Evolutionary conservation across 1,284 basidiomycete species (phyloP).

Genomic region (Coniferiporia weirii): DNA sequence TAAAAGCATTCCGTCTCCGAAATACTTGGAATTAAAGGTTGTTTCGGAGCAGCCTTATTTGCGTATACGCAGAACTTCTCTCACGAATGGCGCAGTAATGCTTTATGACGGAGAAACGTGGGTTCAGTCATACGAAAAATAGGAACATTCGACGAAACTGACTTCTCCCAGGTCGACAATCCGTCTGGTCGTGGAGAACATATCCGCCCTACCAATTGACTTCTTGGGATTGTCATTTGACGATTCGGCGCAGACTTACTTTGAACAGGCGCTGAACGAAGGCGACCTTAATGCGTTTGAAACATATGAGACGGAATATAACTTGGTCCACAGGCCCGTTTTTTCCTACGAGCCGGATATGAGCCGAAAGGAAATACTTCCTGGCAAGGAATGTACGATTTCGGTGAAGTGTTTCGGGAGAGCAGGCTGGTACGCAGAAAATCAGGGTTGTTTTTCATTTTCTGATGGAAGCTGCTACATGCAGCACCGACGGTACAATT

Average conservation of each 20-base stretch:
- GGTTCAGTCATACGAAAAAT: conserved; percentile 25
- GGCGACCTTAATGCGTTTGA: conserved; percentile 79
- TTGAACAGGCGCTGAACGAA: conserved; percentile 72
- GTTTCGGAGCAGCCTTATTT: conserved; percentile 84
- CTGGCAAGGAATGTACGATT: conserved; percentile 67
- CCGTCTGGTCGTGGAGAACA: conserved; percentile 84
- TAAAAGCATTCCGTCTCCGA: conserved; percentile 23
- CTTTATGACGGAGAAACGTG: conserved; percentile 90
- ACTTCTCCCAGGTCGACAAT: conserved; percentile 59
- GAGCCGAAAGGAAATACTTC: conserved; percentile 51
- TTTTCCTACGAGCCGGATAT: conserved; percentile 70
- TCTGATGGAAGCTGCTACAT: not conserved
- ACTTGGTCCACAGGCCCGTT: conserved; percentile 71
- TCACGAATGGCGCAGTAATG: conserved; percentile 90
- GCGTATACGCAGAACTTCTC: conserved; percentile 78
- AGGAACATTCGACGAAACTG: conserved; percentile 13
- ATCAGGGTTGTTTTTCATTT: not conserved
- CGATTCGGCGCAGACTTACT: conserved; percentile 79
- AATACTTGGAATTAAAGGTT: conserved; percentile 71
- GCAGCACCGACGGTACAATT: conserved; percentile 72
- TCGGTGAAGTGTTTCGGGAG: conserved; percentile 81
- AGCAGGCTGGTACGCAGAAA: conserved; percentile 71
- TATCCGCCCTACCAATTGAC: conserved; percentile 76
- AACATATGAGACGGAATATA: conserved; percentile 87
- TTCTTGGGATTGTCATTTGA: conserved; percentile 83